Evolutionary conservation across 768 basidiomycete genomes (phyloP).

Genomic region (Russula ochroleuca): DNA sequence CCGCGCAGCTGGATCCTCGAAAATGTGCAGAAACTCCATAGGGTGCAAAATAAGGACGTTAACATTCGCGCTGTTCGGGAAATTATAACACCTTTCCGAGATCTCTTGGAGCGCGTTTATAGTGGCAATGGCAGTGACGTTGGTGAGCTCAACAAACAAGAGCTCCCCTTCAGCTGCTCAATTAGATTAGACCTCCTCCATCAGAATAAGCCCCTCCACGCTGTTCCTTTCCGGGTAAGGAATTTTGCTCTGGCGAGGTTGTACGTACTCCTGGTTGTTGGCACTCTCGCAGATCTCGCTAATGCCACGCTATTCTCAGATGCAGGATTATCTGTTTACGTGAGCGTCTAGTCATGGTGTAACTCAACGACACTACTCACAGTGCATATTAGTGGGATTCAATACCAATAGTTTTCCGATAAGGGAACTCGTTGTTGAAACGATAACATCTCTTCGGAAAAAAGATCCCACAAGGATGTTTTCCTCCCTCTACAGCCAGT

Average conservation of each 20-base stretch:
- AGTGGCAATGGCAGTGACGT: constrained; percentile 8
- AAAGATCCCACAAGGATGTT: constrained; percentile 9
- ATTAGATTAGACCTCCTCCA: constrained; percentile 3
- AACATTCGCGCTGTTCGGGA: not conserved
- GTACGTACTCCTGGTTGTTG: constrained; percentile 3
- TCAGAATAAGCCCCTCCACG: constrained; percentile 8
- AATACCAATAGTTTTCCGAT: not conserved
- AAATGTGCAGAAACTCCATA: constrained; percentile 5
- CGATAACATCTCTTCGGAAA: constrained; percentile 13
- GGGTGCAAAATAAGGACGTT: constrained; percentile 15
- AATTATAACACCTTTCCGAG: not conserved
- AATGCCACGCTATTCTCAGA: not conserved
- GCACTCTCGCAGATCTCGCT: not conserved
- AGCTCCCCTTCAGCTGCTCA: not conserved
- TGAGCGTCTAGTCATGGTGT: not conserved
- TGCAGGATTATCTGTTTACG: constrained; percentile 17
- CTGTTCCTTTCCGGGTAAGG: not conserved
- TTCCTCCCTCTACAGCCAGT: constrained; percentile 6
- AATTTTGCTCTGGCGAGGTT: constrained; percentile 15
- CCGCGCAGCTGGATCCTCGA: constrained; percentile 29
- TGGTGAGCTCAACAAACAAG: not conserved
- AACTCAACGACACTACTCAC: not conserved
- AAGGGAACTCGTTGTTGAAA: not conserved
- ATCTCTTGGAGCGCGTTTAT: constrained; percentile 26
- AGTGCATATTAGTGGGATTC: constrained; percentile 10